Base-by-base conservation (phyloP, 1,139 yeast genomes). In the Candida sp. region DNA sequence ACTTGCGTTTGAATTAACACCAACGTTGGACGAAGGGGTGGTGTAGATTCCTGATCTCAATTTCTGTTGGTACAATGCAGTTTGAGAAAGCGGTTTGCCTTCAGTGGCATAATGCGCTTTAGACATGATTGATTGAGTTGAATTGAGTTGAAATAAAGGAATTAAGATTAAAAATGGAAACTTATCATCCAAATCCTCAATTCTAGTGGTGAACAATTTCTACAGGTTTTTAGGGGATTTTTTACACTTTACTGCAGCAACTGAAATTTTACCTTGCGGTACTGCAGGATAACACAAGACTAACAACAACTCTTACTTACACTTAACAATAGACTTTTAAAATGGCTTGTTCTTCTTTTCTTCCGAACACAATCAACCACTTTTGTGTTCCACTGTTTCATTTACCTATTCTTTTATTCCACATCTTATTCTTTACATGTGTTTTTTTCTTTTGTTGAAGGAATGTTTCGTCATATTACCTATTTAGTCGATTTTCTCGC, bases 41-140 rank as follows among this genome's bases (percentile, higher is more conserved):
- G 78, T 76, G 64, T 75, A 88, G 42, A 83, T 73, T 35, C 96
- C 96, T 56, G 84, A 85, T 56, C 79, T 86, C 58, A 84, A 66
- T 56, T 84, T 84, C 50, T 89, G 91, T 53, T 82, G 84, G 66
- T 87, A 88, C 44, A 83, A 64, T 3, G 95, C 95, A 59, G 84
- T 87, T 51, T 78, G 80, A 37, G 88, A 81, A 48, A 85, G 70
- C 12, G 88, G 89, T 55, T 80, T 80, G 19, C 88, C 90, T 49
- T 79, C 73, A 43, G 79, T 70, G 63, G 83, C 88, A 60, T 85
- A 85, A 40, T 79, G 82, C 12, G 81, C 72, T 44, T 64, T 63
- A 39, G 73, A 64, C 74, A 69, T 68, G 23, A 8, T 36, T 11
- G 12, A 32, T 57, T 22, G 30, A 23, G 29, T 12, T 35, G 21